A percentile compares a stretch with the other conserved stretches of the same genome.
phyloP scores from a whole-genome alignment of 306 rosid species.

The Ziziphus jujuba region DNA sequence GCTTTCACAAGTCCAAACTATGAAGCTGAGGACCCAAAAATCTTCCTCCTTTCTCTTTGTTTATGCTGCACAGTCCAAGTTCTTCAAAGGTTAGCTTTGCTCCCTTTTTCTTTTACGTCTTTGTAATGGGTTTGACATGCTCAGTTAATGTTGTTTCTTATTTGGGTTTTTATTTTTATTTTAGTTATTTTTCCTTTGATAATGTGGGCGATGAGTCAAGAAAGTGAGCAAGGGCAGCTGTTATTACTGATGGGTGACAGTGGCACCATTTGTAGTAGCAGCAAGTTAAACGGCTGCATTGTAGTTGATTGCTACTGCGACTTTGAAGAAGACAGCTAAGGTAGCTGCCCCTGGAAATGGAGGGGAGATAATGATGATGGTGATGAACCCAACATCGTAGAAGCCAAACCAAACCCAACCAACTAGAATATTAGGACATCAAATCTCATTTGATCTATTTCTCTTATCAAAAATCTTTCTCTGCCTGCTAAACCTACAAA shows the following conservation, averaged over 20 bases:
- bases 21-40: no score
- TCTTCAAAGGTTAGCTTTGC: no score
- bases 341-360: not conserved
- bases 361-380: not conserved
- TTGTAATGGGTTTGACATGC: no score
- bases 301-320: not conserved
- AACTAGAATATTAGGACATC: not conserved
- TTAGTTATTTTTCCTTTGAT: no score
- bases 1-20: no score
- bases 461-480: not conserved
- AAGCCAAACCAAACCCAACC: not conserved
- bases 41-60: no score
- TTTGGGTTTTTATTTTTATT: no score
- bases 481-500: not conserved
- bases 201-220: not conserved
- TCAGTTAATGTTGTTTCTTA: no score
- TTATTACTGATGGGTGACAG: not conserved
- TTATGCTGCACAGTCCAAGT: no score
- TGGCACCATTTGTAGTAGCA: constrained; percentile 25
- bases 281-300: constrained; percentile 39
- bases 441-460: constrained; percentile 1
- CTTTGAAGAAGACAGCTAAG: not conserved
- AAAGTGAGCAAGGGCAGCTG: constrained; percentile 1
- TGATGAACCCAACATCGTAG: not conserved
- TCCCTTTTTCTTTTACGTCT: no score